Base-by-base conservation (phyloP, 116 monocot species). In the Papilionanthe hybrid region DNA sequence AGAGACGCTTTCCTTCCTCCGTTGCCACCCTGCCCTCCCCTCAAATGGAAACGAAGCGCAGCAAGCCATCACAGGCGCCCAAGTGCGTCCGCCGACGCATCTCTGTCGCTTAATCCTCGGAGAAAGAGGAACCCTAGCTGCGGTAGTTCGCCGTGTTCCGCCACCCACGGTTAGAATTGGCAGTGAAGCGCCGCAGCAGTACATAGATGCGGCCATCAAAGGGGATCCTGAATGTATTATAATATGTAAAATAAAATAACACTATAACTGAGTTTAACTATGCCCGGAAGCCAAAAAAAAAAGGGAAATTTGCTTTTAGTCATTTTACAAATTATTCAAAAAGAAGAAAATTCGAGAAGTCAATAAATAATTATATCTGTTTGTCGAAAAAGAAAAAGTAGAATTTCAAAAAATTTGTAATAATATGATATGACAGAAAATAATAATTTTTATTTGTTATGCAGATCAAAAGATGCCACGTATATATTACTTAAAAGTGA, bases 21-120 rank as follows among this genome's bases (percentile, higher is more conserved):
- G 78, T 10, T 82, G 79, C 91, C 91, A 91, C 19, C 90, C 87
- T 32, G 80, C 82, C 83, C 85, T 90, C 67, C 90, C 90, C 18
- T 87, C 63, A 72, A 49, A 82, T 27, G 88, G 91, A 75, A 88
- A 91, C 68, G 87, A 83, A 13, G 84, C 84, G 37, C 87, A 84
- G 79, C 84, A 86, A 30, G 85, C 42, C 6, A 78, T 19, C 53
- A 71, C 30, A 53, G 58, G 83, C 45, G 43, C 32, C 17, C 55
- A 45, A 5, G 56, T 53, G 45, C 72, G 22, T 43, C 3, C 44
- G 22, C 22, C 69, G 56, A 42, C 42, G 72, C 75, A 42, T 47
- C 49, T 43, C 43, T 20, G 49, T 28, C 47, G 12, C 75, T 28
- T 8, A 42, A 75, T 15, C 27, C 15, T 47, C 27, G 28, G 75